Conservation (phyloP, 2,329 filamentous ascomycete species). For the Penicillium sp. region DNA sequence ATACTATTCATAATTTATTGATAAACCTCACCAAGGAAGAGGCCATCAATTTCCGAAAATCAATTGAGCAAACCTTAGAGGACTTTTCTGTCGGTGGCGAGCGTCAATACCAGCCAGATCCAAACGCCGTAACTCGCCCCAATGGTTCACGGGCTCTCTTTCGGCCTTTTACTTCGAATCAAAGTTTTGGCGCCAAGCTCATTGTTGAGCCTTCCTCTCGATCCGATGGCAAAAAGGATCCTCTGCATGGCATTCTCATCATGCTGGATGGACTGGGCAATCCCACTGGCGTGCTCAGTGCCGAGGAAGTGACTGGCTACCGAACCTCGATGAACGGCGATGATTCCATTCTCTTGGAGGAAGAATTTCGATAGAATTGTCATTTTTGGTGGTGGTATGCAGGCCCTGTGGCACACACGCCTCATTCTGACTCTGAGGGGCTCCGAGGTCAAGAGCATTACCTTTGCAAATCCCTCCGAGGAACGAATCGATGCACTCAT, state of each 20-base stretch:
- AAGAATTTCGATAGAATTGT: slow-evolving; percentile 24
- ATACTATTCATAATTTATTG: slow-evolving; percentile 1
- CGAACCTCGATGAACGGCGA: slow-evolving; percentile 68
- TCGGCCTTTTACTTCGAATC: slow-evolving; percentile 16
- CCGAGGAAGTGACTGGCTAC: slow-evolving; percentile 69
- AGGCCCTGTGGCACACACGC: slow-evolving; percentile 41
- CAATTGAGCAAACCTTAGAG: slow-evolving; percentile 1
- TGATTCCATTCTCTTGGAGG: slow-evolving; percentile 41
- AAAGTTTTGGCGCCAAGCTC: slow-evolving; percentile 14
- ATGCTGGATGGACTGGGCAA: slow-evolving; percentile 3
- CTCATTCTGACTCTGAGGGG: slow-evolving; percentile 45
- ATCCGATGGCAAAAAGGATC: slow-evolving; percentile 52
- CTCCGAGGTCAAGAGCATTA: slow-evolving; percentile 6
- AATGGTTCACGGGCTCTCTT: slow-evolving; percentile 17
- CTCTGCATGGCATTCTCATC: slow-evolving; percentile 6
- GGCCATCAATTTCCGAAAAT: neutral
- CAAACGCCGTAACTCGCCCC: slow-evolving; percentile 9
- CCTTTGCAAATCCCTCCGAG: neutral
- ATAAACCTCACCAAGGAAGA: slow-evolving; percentile 5
- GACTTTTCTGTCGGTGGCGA: slow-evolving; percentile 3
- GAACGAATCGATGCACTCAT: neutral
- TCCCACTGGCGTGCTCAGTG: slow-evolving; percentile 60
- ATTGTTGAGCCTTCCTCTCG: slow-evolving; percentile 9
- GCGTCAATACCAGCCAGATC: slow-evolving; percentile 11
- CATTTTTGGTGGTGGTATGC: slow-evolving; percentile 42